These are phyloP conservation scores for Lobosporangium transversale DNA, from an alignment of 192 early-diverging fungal genomes.

Conservation along the genomic window DNA sequence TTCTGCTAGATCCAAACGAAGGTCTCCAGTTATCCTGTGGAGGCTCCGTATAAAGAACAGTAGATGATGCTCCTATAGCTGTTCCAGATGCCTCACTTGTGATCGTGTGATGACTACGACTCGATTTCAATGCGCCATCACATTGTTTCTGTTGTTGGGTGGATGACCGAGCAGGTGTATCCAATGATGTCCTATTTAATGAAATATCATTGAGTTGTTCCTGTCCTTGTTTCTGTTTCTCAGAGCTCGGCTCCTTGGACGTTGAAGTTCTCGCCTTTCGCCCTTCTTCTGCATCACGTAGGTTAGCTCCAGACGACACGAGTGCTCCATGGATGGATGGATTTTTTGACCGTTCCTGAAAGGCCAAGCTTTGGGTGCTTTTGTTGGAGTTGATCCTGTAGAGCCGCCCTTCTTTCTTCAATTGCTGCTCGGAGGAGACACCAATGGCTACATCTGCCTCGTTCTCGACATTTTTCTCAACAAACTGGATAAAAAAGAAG, in stretches of 20 bases:
- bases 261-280: no score
- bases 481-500: conserved; percentile 67
- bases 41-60: conserved; percentile 4
- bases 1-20: conserved; percentile 19
- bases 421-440: conserved; percentile 25
- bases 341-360: background rate
- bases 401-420: conserved; percentile 36
- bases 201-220: background rate
- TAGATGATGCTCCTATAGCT: conserved; percentile 19
- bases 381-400: conserved; percentile 34
- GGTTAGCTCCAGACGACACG: no score
- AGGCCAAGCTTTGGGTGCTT: conserved; percentile 38
- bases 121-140: conserved; percentile 10
- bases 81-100: conserved; percentile 24
- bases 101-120: conserved; percentile 17
- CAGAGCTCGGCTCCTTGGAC: background rate
- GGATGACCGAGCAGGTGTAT: conserved; percentile 11
- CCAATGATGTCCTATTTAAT: conserved; percentile 1
- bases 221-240: background rate
- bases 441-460: conserved; percentile 32
- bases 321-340: background rate
- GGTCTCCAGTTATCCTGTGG: conserved; percentile 3
- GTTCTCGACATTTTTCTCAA: conserved; percentile 59
- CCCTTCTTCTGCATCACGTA: no score
- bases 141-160: conserved; percentile 2